phyloP scores from a whole-genome alignment of 2,329 filamentous ascomycete species.

The Sporothrix sp. region DNA sequence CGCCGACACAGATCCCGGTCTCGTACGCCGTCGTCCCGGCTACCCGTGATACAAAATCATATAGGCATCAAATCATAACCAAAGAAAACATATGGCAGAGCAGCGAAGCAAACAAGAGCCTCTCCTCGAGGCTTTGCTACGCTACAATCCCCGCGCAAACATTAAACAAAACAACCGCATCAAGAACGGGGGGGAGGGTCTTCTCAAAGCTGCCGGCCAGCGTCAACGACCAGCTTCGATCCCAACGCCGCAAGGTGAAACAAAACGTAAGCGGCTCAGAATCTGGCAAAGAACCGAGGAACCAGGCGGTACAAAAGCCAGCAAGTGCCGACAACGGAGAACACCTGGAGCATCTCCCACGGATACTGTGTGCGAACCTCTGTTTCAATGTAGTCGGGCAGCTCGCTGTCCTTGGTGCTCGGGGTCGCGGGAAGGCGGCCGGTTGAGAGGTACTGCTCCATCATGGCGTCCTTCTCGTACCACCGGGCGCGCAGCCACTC shows the following conservation, averaged over 20 bases:
- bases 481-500: slow-evolving; percentile 77
- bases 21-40: not conserved
- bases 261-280: not conserved
- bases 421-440: slow-evolving; percentile 70
- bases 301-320: slow-evolving; percentile 12
- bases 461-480: slow-evolving; percentile 82
- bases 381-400: slow-evolving; percentile 43
- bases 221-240: too few species aligned
- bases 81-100: not conserved
- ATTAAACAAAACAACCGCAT: too few species aligned
- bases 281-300: not conserved
- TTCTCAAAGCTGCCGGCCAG: too few species aligned
- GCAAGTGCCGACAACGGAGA: slow-evolving; percentile 31
- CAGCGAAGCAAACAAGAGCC: not conserved
- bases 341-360: slow-evolving; percentile 48
- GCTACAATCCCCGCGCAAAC: too few species aligned
- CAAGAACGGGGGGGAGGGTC: too few species aligned
- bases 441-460: slow-evolving; percentile 71
- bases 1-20: not conserved
- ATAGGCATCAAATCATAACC: too few species aligned
- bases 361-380: slow-evolving; percentile 44
- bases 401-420: slow-evolving; percentile 25
- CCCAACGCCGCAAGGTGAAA: not conserved
- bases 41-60: not conserved
- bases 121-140: not conserved